These are phyloP conservation scores for Rosa chinensis DNA, from an alignment of 306 rosid species.

Conservation along the genomic window DNA sequence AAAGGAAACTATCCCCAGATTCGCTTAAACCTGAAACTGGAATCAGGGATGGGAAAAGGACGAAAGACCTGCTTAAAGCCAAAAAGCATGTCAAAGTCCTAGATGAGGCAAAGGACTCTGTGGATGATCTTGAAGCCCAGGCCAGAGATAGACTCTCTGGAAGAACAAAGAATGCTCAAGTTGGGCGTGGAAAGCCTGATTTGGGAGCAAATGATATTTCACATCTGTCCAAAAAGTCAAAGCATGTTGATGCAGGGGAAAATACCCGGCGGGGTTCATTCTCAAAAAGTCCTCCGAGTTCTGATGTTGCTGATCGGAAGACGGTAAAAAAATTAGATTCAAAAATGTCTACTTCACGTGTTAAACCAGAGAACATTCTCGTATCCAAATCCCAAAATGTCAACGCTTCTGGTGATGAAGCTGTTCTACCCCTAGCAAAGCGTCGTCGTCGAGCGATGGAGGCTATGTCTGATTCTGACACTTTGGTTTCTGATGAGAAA, in stretches of 20 bases:
- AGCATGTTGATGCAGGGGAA: slow-evolving; percentile 47
- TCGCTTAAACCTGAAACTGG: slow-evolving; percentile 43
- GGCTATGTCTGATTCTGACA: slow-evolving; percentile 53
- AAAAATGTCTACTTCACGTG: slow-evolving; percentile 45
- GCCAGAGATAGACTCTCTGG: slow-evolving; percentile 37
- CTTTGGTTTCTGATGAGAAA: slow-evolving; percentile 47
- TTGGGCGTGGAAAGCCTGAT: slow-evolving; percentile 45
- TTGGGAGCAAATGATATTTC: slow-evolving; percentile 44
- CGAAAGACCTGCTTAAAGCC: slow-evolving; percentile 38
- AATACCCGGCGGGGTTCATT: slow-evolving; percentile 33
- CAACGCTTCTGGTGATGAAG: slow-evolving; percentile 49
- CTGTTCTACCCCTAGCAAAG: slow-evolving; percentile 48
- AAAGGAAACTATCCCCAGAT: slow-evolving; percentile 35
- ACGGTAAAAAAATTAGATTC: slow-evolving; percentile 44
- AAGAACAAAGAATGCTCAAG: slow-evolving; percentile 51
- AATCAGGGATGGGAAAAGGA: slow-evolving; percentile 43
- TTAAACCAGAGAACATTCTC: slow-evolving; percentile 55
- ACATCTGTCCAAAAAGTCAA: slow-evolving; percentile 62
- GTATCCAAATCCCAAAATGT: slow-evolving; percentile 40
- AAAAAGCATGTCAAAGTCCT: slow-evolving; percentile 40
- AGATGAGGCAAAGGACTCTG: slow-evolving; percentile 31
- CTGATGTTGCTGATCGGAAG: slow-evolving; percentile 47
- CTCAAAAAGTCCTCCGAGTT: slow-evolving; percentile 45
- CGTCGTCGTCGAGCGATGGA: slow-evolving; percentile 47
- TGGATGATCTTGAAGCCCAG: slow-evolving; percentile 35